Conservation (phyloP, 176 grass and related monocot genomes). For the Guadua angustifolia region DNA sequence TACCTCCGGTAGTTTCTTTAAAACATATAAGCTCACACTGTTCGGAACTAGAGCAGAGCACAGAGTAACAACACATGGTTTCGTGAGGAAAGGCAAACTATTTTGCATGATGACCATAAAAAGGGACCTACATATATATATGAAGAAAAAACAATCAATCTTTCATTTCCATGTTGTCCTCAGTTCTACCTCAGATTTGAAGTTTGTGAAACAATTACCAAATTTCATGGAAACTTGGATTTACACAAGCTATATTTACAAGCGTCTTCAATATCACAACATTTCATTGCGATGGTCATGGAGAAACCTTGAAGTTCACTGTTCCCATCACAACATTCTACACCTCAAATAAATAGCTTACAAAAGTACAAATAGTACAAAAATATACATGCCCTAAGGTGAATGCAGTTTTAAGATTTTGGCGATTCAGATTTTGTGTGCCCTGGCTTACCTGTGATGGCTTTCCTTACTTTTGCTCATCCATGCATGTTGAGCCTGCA, state of each 20-base stretch:
- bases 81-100: neutral
- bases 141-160: slow-evolving; percentile 10
- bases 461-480: slow-evolving; percentile 38
- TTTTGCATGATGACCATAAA: slow-evolving; percentile 17
- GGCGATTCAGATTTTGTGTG: slow-evolving; percentile 53
- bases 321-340: slow-evolving; percentile 7
- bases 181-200: no score
- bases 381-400: no score
- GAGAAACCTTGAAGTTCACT: slow-evolving; percentile 36
- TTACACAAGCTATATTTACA: slow-evolving; percentile 56
- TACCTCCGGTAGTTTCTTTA: no score
- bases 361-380: no score
- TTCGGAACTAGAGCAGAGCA: no score
- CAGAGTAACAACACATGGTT: neutral
- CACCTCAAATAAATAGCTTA: no score
- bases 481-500: slow-evolving; percentile 23
- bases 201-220: slow-evolving; percentile 21
- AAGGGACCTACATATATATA: neutral
- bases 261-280: neutral
- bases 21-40: no score
- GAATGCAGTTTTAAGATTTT: slow-evolving; percentile 50
- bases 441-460: slow-evolving; percentile 63
- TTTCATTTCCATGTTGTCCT: neutral
- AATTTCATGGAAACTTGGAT: slow-evolving; percentile 6
- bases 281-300: slow-evolving; percentile 18